Evolutionary conservation across 768 basidiomycete genomes (phyloP).

Genomic region (Russula foetens): DNA sequence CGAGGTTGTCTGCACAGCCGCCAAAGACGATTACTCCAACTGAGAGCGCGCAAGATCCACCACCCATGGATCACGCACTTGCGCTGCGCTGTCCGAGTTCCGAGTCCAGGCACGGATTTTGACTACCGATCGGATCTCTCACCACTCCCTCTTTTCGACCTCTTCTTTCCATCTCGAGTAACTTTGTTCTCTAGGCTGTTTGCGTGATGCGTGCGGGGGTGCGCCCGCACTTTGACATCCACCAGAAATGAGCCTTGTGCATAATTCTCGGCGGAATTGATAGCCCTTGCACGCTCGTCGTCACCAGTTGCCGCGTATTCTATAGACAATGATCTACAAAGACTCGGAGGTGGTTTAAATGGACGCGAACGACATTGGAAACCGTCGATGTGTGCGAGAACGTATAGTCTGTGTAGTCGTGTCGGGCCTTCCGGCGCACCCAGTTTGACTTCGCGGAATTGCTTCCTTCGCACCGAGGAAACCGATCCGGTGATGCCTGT

Average conservation of each 20-base stretch:
- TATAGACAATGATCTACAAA: too few species aligned
- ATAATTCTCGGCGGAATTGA: neutral
- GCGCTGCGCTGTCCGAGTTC: neutral
- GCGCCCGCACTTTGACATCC: neutral
- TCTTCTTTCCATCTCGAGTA: neutral
- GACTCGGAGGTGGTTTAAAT: too few species aligned
- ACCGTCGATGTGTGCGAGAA: neutral
- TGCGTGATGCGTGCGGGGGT: neutral
- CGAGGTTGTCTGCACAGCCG: neutral
- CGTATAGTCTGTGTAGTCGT: neutral
- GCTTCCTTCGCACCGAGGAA: neutral
- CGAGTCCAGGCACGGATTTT: neutral
- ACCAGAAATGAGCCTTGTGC: neutral
- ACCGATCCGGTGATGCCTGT: neutral
- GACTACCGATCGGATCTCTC: neutral
- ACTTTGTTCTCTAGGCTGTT: neutral
- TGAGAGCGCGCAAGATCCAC: constrained; percentile 1
- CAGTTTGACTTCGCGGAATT: neutral
- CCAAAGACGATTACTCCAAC: neutral
- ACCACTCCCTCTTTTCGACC: neutral
- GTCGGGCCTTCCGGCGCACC: neutral
- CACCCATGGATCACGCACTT: neutral
- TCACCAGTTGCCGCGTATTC: too few species aligned
- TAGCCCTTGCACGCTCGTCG: too few species aligned
- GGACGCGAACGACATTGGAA: too few species aligned